Evolutionary conservation across 2,329 filamentous ascomycete species (phyloP).

Genomic region (Diplodia intermedia): DNA sequence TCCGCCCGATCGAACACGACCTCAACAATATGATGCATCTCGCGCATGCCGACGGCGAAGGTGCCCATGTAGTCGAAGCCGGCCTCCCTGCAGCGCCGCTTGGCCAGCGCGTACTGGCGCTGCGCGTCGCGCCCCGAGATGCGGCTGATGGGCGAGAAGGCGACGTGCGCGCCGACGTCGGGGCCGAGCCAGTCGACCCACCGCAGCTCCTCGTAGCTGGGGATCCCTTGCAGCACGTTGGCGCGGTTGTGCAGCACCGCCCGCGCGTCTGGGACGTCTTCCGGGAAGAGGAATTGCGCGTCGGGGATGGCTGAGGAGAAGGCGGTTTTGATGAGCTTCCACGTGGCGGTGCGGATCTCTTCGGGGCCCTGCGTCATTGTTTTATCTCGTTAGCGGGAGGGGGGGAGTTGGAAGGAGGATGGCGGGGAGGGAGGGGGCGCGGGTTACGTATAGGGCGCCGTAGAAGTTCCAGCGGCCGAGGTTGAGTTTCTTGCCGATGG

Average conservation of each 20-base stretch:
- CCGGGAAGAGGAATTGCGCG: conserved; percentile 45
- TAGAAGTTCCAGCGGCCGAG: conserved; percentile 59
- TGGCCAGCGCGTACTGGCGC: conserved; percentile 46
- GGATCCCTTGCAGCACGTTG: conserved; percentile 37
- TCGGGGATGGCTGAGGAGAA: conserved; percentile 46
- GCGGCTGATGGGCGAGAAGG: conserved; percentile 56
- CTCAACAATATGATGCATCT: conserved; percentile 53
- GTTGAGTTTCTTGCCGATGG: conserved; percentile 50
- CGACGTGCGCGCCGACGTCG: conserved; percentile 54
- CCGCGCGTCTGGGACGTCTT: conserved; percentile 46
- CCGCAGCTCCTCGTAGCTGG: conserved; percentile 48
- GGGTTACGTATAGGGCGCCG: conserved; percentile 46
- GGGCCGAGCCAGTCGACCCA: conserved; percentile 50
- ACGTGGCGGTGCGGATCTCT: conserved; percentile 42
- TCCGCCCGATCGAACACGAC: conserved; percentile 44
- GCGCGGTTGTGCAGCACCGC: conserved; percentile 39
- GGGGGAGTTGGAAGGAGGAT: not conserved
- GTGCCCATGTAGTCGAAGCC: conserved; percentile 40
- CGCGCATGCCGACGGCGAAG: conserved; percentile 45
- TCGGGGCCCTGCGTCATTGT: conserved; percentile 31
- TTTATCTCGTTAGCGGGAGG: no score
- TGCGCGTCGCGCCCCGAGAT: conserved; percentile 53
- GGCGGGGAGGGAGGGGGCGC: no score
- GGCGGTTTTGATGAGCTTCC: conserved; percentile 45
- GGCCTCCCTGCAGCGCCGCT: conserved; percentile 36